A percentile compares a stretch with the other conserved stretches of the same genome.
phyloP scores from a whole-genome alignment of 371 early-diverging fungal genomes.

The Rhizoclosmatium hyalinum region DNA sequence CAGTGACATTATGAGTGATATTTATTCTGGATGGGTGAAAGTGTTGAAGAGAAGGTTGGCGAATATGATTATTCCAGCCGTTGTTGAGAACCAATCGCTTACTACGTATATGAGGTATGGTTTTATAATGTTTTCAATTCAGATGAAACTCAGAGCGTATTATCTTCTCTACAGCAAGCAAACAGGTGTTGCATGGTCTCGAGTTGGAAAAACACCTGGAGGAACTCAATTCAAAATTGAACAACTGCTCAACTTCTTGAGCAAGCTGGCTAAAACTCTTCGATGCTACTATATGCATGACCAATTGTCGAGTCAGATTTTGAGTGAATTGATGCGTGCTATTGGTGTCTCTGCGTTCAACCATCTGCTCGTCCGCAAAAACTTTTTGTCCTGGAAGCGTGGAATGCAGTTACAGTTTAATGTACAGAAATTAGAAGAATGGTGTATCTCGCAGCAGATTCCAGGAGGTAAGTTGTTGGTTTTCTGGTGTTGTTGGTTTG shows the following conservation, averaged over 20 bases:
- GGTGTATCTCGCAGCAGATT: constrained; percentile 33
- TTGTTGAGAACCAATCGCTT: constrained; percentile 35
- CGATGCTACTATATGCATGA: constrained; percentile 86
- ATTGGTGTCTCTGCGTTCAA: constrained; percentile 95
- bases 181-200: constrained; percentile 73
- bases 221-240: constrained; percentile 80
- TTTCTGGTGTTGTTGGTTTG: background rate
- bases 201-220: constrained; percentile 50
- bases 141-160: background rate
- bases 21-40: constrained; percentile 86
- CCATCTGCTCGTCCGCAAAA: constrained; percentile 86
- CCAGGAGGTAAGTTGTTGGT: constrained; percentile 38
- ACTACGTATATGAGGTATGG: constrained; percentile 76
- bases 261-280: constrained; percentile 84
- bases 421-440: constrained; percentile 36
- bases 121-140: background rate
- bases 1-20: constrained; percentile 64
- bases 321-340: constrained; percentile 87
- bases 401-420: constrained; percentile 64
- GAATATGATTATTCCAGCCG: constrained; percentile 80
- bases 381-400: constrained; percentile 62
- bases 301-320: constrained; percentile 73
- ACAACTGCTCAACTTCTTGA: constrained; percentile 83
- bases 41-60: constrained; percentile 89
- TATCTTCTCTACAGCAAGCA: constrained; percentile 62